phyloP scores from a whole-genome alignment of 2,329 filamentous ascomycete species.

The Gnomoniopsis sp. region DNA sequence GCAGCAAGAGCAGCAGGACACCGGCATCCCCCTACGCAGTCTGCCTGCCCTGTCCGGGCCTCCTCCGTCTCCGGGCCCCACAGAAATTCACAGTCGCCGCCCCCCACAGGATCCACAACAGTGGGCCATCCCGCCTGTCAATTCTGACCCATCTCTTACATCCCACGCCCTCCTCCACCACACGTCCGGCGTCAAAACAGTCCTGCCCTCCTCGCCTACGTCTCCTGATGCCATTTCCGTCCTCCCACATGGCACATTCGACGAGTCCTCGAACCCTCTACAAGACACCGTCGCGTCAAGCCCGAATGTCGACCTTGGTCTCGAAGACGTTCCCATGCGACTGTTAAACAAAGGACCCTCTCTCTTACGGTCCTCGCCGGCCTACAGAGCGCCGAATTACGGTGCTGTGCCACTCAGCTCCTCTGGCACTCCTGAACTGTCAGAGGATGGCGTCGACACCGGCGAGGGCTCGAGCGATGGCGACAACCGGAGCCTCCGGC shows the following conservation, averaged over 20 bases:
- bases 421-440: neutral
- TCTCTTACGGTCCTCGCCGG: slow-evolving; percentile 29
- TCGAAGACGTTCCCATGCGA: slow-evolving; percentile 16
- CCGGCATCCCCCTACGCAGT: slow-evolving; percentile 11
- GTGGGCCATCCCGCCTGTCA: slow-evolving; percentile 12
- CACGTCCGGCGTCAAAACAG: slow-evolving; percentile 13
- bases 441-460: slow-evolving; percentile 8
- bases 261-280: slow-evolving; percentile 3
- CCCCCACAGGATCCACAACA: slow-evolving; percentile 14
- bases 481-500: neutral
- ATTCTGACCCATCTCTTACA: slow-evolving; percentile 7
- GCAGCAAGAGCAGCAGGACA: neutral
- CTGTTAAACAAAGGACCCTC: slow-evolving; percentile 23
- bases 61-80: neutral
- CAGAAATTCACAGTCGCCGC: slow-evolving; percentile 3
- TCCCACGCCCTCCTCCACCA: slow-evolving; percentile 2
- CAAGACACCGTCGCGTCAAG: slow-evolving; percentile 3
- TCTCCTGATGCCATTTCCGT: slow-evolving; percentile 4
- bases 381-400: slow-evolving; percentile 30
- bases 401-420: slow-evolving; percentile 27
- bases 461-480: slow-evolving; percentile 16
- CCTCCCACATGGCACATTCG: slow-evolving; percentile 16
- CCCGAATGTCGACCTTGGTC: slow-evolving; percentile 2
- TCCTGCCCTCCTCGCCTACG: slow-evolving; percentile 7
- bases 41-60: slow-evolving; percentile 15